Conservation (phyloP, 2,329 filamentous ascomycete species). For the Pseudogymnoascus pannorum region DNA sequence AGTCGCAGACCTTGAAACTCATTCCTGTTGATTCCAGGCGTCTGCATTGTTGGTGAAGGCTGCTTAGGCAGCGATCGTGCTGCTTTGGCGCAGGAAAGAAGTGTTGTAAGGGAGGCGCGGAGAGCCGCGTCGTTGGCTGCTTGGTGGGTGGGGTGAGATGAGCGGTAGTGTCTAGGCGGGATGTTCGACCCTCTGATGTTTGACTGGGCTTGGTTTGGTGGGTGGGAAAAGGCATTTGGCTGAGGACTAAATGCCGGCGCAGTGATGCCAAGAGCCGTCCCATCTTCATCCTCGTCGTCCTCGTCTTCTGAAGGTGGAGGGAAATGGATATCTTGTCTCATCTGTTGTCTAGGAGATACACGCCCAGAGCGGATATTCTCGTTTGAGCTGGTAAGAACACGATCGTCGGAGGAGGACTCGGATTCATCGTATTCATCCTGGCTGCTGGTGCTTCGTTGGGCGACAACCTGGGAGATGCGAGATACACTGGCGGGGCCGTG, state of each 20-base stretch:
- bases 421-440: slow-evolving; percentile 94
- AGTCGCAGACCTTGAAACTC: slow-evolving; percentile 51
- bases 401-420: slow-evolving; percentile 82
- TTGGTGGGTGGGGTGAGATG: slow-evolving; percentile 49
- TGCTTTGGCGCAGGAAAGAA: slow-evolving; percentile 90
- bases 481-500: slow-evolving; percentile 31
- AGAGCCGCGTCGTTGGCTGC: slow-evolving; percentile 90
- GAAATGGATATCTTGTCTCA: slow-evolving; percentile 28
- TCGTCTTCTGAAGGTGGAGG: slow-evolving; percentile 29
- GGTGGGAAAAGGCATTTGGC: slow-evolving; percentile 87
- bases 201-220: slow-evolving; percentile 45
- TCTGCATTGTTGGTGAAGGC: slow-evolving; percentile 14
- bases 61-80: slow-evolving; percentile 73
- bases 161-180: slow-evolving; percentile 29
- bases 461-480: slow-evolving; percentile 34
- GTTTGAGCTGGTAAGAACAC: slow-evolving; percentile 50
- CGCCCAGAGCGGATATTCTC: slow-evolving; percentile 39
- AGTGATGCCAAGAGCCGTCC: slow-evolving; percentile 65
- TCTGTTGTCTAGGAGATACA: slow-evolving; percentile 21
- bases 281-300: slow-evolving; percentile 64
- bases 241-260: slow-evolving; percentile 65
- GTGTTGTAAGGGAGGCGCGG: slow-evolving; percentile 84
- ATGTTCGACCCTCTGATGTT: slow-evolving; percentile 29
- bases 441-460: slow-evolving; percentile 55
- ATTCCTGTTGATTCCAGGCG: slow-evolving; percentile 24